phyloP scores from a whole-genome alignment of 768 basidiomycete species.

The Pleurotus giganteus region DNA sequence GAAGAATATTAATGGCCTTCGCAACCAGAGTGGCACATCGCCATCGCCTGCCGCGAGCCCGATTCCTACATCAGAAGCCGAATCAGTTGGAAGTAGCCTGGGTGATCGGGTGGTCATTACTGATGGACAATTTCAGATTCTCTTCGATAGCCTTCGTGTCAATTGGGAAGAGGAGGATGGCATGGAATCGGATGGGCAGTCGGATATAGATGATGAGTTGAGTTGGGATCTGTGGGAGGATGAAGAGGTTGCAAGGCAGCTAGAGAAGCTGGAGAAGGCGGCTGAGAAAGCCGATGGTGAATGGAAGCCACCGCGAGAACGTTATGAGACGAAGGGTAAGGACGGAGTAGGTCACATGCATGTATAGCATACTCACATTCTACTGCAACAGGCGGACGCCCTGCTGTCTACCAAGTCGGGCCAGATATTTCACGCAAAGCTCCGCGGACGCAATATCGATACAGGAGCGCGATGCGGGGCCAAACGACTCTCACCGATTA shows the following conservation, averaged over 20 bases:
- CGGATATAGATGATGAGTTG: conserved; percentile 1
- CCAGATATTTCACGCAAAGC: too few relatives aligned
- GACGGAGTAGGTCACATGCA: neutral
- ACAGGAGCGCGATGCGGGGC: too few relatives aligned
- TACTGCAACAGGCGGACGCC: too few relatives aligned
- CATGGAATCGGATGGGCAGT: neutral
- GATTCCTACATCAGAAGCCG: neutral
- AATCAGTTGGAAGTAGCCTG: neutral
- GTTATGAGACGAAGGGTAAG: too few relatives aligned
- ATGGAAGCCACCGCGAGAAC: neutral
- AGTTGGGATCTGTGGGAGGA: neutral
- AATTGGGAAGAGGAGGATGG: neutral
- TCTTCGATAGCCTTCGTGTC: neutral
- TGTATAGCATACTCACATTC: neutral
- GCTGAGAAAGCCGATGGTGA: neutral
- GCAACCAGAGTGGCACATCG: neutral
- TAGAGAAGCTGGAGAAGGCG: neutral
- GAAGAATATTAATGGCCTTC: neutral
- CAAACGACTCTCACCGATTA: too few relatives aligned
- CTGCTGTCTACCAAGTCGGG: too few relatives aligned
- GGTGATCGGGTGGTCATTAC: too few relatives aligned
- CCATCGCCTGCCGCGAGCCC: neutral
- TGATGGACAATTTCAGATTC: too few relatives aligned
- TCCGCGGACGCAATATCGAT: too few relatives aligned
- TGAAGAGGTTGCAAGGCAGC: neutral